phyloP scores from a whole-genome alignment of 148 eudicot genomes.

The Selenicereus undatus region DNA sequence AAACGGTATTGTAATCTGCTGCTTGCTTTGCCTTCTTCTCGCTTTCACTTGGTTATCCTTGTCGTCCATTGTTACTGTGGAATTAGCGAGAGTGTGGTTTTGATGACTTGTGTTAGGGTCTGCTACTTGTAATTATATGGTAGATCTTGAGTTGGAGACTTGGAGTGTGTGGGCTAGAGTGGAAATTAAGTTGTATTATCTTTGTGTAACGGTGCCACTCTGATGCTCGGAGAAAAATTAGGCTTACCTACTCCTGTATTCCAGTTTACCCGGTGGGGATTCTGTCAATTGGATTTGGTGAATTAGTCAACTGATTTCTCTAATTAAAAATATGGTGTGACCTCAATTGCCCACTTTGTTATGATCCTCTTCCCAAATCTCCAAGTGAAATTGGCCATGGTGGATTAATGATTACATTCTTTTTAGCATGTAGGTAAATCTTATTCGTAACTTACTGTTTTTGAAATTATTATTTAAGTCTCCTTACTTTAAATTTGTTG shows the following conservation, averaged over 20 bases:
- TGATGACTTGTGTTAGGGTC: constrained; percentile 8
- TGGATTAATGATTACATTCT: too few relatives aligned
- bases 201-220: constrained; percentile 29
- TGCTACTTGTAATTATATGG: constrained; percentile 11
- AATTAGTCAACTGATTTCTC: constrained; percentile 12
- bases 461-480: too few relatives aligned
- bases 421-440: too few relatives aligned
- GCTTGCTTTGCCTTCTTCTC: constrained; percentile 37
- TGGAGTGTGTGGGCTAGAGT: constrained; percentile 39
- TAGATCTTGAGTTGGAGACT: background rate
- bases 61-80: constrained; percentile 41
- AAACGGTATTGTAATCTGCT: constrained; percentile 68
- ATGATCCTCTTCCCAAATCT: too few relatives aligned
- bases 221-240: constrained; percentile 13
- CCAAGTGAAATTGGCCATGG: too few relatives aligned
- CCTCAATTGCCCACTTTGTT: background rate
- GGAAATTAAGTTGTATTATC: constrained; percentile 14
- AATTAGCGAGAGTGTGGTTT: background rate
- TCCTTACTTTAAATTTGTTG: too few relatives aligned
- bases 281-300: constrained; percentile 30
- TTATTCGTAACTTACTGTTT: too few relatives aligned
- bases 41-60: constrained; percentile 21
- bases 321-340: background rate
- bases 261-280: constrained; percentile 12
- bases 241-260: constrained; percentile 27